Percentiles rank a stretch among this genome's conserved stretches.
Evolutionary conservation across 1,139 yeast species (phyloP).

Genomic region (Lodderomyces parapsilosis): DNA sequence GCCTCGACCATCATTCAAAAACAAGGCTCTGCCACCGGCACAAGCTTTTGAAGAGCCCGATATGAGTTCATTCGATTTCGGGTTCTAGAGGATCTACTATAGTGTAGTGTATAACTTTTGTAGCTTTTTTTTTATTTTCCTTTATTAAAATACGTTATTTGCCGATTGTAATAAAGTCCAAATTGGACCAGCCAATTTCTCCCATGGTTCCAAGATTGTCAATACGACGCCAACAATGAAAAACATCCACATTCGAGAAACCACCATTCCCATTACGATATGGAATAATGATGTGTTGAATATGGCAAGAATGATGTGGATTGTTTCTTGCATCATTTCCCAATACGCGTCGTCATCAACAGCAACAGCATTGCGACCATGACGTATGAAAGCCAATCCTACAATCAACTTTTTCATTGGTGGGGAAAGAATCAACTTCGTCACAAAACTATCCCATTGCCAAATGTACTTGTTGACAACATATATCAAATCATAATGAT

Average conservation of each 20-base stretch:
- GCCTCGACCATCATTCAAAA: neutral
- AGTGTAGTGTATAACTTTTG: neutral
- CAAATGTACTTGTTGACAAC: constrained; percentile 18
- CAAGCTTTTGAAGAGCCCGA: constrained; percentile 71
- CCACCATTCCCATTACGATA: constrained; percentile 18
- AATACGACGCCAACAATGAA: constrained; percentile 16
- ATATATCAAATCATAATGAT: constrained; percentile 18
- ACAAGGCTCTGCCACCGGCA: constrained; percentile 45
- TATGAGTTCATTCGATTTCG: constrained; percentile 75
- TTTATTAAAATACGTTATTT: constrained; percentile 11
- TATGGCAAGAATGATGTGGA: constrained; percentile 19
- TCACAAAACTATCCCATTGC: constrained; percentile 13
- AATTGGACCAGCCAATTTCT: constrained; percentile 12
- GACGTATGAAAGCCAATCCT: neutral
- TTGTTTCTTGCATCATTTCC: constrained; percentile 13
- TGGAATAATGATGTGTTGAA: constrained; percentile 18
- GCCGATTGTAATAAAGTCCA: constrained; percentile 9
- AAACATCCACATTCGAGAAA: constrained; percentile 21
- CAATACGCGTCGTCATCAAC: constrained; percentile 3
- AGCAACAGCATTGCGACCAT: too few species aligned
- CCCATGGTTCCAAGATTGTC: constrained; percentile 16
- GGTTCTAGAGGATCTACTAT: constrained; percentile 27
- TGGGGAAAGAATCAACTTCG: neutral
- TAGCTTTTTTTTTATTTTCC: too few species aligned
- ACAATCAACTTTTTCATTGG: neutral